These are phyloP conservation scores for Crithidia mellificae DNA, from an alignment of 208 protist species.

Conservation along the genomic window DNA sequence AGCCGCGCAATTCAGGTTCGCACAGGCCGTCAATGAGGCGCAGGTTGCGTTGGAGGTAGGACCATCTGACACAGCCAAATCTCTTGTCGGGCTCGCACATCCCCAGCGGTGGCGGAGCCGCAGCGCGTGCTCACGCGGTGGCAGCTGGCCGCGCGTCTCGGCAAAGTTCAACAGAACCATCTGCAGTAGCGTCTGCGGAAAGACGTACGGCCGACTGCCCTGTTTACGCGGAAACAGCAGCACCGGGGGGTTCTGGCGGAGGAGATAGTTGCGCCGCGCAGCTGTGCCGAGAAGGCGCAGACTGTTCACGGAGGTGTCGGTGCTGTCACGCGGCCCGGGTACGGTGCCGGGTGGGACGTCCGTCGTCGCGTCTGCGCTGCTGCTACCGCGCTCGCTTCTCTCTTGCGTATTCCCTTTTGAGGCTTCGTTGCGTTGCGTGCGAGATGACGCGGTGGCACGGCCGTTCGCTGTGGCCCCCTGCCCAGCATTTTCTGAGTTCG, in stretches of 20 bases:
- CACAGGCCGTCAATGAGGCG: no score
- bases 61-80: no score
- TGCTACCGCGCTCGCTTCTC: neutral
- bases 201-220: constrained; percentile 45
- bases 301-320: constrained; percentile 12
- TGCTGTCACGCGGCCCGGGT: neutral
- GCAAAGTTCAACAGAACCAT: constrained; percentile 22
- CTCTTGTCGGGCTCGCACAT: neutral
- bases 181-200: constrained; percentile 42
- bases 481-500: neutral
- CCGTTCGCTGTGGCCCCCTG: neutral
- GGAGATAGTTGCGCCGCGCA: constrained; percentile 30
- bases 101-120: constrained; percentile 24
- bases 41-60: no score
- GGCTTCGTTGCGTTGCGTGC: neutral
- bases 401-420: neutral
- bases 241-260: constrained; percentile 37
- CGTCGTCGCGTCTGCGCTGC: neutral
- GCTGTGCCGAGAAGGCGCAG: constrained; percentile 10
- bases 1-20: no score
- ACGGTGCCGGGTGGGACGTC: neutral
- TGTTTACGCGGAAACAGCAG: constrained; percentile 51
- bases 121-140: constrained; percentile 12
- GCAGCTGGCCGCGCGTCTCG: constrained; percentile 16
- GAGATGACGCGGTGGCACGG: neutral